A percentile compares a stretch with the other conserved stretches of the same genome.
phyloP scores from a whole-genome alignment of 495 filamentous ascomycete species.

The Xylaria nigripes region DNA sequence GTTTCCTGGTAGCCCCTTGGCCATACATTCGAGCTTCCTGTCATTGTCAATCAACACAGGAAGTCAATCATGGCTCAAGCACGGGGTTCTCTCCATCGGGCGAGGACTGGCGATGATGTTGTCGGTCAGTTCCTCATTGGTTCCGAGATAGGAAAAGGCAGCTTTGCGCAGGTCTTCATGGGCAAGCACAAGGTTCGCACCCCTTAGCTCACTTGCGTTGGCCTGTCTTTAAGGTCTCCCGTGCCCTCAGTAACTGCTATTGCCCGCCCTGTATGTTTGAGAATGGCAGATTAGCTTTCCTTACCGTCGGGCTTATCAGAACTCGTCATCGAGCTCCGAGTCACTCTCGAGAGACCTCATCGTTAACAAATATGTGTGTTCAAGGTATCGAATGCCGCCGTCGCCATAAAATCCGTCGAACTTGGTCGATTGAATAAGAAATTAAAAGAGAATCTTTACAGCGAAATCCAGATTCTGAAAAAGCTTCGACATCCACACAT shows the following conservation, averaged over 20 bases:
- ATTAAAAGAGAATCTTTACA: slow-evolving; percentile 88
- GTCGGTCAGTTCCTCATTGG: slow-evolving; percentile 71
- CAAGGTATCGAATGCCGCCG: slow-evolving; percentile 55
- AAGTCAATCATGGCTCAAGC: slow-evolving; percentile 40
- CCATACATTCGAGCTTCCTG: slow-evolving; percentile 37
- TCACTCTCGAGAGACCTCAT: background rate
- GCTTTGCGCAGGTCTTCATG: slow-evolving; percentile 89
- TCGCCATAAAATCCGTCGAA: slow-evolving; percentile 95
- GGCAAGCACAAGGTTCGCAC: slow-evolving; percentile 72
- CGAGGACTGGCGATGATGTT: slow-evolving; percentile 47
- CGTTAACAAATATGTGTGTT: slow-evolving; percentile 33
- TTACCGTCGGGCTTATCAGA: background rate
- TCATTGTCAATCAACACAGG: slow-evolving; percentile 36
- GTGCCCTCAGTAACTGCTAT: background rate
- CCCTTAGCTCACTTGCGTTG: slow-evolving; percentile 1
- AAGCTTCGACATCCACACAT: slow-evolving; percentile 92
- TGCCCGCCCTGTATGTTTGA: background rate
- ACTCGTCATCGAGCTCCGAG: background rate
- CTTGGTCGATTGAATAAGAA: slow-evolving; percentile 84
- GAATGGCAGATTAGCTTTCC: background rate
- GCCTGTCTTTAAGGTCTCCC: background rate
- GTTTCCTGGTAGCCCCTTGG: slow-evolving; percentile 39
- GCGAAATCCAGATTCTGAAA: slow-evolving; percentile 90
- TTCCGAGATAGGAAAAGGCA: slow-evolving; percentile 86
- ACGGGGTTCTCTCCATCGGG: slow-evolving; percentile 30